Base-by-base conservation (phyloP, 2,329 filamentous ascomycete genomes). In the Colletotrichum magnum region DNA sequence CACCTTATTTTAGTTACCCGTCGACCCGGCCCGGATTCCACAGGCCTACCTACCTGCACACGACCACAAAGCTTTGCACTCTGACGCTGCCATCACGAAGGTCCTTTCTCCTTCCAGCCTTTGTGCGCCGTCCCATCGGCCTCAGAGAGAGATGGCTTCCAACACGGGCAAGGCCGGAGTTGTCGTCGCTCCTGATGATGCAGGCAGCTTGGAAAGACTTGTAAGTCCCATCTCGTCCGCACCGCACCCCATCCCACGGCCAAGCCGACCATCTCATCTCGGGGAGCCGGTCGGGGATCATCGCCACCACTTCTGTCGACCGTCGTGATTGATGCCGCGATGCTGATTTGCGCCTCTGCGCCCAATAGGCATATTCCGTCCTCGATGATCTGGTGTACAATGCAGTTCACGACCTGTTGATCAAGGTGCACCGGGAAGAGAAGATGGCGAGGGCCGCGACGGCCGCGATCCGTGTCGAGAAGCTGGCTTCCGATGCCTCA, bases 371-470 rank as follows among this genome's bases (percentile, higher is more conserved):
- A 72, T 86, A 90, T 77, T 82, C 87, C 24, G 88, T 95, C 69
- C 86, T 95, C 75, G 91, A 94, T 75, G 92, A 95, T 76, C 81
- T 92, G 64, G 83, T 95, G 71, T 90, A 92, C 83, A 94, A 93
- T 79, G 88, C 95, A 75, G 87, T 95, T 73, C 91, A 93, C 79
- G 92, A 93, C 77, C 85, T 94, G 59, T 85, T 94, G 72, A 86
- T 94, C 75, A 89, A 93, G 78, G 90, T 89, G 48, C 93, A 95
- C 79, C 92, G 91, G 73, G 88, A 93, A 73, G 93, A 95, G 82
- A 95, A 95, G 83, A 88, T 90, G 72, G 89, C 93, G 61, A 89
- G 91, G 78, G 89, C 90, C 74, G 82, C 88, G 72, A 87, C 91
- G 69, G 87, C 92, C 74, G 86, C 89, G 72, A 90, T 92, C 73